Evolutionary conservation across 2,329 filamentous ascomycete genomes (phyloP).

Genomic region (Epicoccum sorghinum): DNA sequence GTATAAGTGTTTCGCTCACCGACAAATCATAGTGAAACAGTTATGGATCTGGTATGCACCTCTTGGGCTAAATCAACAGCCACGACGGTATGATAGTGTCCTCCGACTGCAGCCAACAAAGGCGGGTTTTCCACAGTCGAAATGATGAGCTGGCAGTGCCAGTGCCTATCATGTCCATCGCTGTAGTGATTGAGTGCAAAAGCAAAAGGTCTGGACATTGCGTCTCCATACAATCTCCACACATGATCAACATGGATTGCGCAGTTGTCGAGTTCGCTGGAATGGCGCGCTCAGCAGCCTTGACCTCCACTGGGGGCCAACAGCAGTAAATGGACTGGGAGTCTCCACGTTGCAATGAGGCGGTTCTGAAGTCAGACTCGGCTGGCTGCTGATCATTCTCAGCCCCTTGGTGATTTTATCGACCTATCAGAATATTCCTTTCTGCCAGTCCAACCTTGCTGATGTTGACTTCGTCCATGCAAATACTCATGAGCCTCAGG

Average conservation of each 20-base stretch:
- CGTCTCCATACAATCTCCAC: slow-evolving; percentile 15
- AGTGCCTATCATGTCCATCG: slow-evolving; percentile 3
- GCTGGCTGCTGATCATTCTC: neutral
- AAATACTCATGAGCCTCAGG: slow-evolving; percentile 5
- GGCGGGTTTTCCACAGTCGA: neutral
- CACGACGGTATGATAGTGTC: slow-evolving; percentile 2
- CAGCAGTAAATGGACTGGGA: slow-evolving; percentile 7
- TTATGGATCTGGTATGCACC: slow-evolving; percentile 9
- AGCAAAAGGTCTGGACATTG: slow-evolving; percentile 9
- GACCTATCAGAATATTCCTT: slow-evolving; percentile 1
- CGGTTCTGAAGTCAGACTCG: slow-evolving; percentile 1
- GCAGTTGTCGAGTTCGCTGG: slow-evolving; percentile 3
- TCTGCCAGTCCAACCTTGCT: slow-evolving; percentile 11
- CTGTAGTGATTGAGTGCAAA: neutral
- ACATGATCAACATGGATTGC: slow-evolving; percentile 13
- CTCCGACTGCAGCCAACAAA: slow-evolving; percentile 7
- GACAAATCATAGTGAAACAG: slow-evolving; percentile 19
- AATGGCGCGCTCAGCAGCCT: slow-evolving; percentile 10
- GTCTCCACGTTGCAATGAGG: slow-evolving; percentile 14
- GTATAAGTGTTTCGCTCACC: slow-evolving; percentile 14
- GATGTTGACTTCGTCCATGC: slow-evolving; percentile 5
- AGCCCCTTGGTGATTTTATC: neutral
- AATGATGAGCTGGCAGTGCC: slow-evolving; percentile 13
- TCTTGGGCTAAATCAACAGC: slow-evolving; percentile 7
- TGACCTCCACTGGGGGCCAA: slow-evolving; percentile 6